phyloP scores from a whole-genome alignment of 768 basidiomycete species.

The Suillus paluster region DNA sequence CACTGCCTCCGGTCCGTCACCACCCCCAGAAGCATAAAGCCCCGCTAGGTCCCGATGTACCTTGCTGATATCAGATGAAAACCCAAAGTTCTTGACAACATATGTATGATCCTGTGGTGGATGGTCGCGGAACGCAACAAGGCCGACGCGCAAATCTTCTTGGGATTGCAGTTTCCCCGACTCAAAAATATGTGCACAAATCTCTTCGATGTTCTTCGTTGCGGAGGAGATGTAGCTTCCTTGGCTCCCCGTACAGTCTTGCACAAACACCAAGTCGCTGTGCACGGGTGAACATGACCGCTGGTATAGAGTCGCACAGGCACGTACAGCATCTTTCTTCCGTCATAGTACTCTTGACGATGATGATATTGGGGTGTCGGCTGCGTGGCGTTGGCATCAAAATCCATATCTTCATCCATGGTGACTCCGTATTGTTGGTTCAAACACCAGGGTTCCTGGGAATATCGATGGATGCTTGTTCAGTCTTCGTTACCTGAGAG shows the following conservation, averaged over 20 bases:
- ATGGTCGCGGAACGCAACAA: slow-evolving; percentile 95
- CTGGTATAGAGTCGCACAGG: slow-evolving; percentile 14
- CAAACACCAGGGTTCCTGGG: background rate
- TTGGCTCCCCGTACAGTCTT: slow-evolving; percentile 94
- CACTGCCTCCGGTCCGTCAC: slow-evolving; percentile 96
- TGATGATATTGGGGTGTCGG: slow-evolving; percentile 39
- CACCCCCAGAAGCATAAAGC: slow-evolving; percentile 88
- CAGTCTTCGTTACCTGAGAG: slow-evolving; percentile 3
- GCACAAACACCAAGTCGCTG: slow-evolving; percentile 93
- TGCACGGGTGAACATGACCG: slow-evolving; percentile 21
- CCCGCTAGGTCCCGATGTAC: slow-evolving; percentile 84
- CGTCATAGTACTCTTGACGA: slow-evolving; percentile 41
- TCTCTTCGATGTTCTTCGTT: slow-evolving; percentile 95
- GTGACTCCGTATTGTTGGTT: slow-evolving; percentile 15
- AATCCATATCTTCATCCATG: slow-evolving; percentile 87
- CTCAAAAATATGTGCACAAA: slow-evolving; percentile 93
- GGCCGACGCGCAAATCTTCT: slow-evolving; percentile 90
- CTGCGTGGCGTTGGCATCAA: slow-evolving; percentile 47
- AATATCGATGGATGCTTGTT: background rate
- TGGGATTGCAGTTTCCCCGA: slow-evolving; percentile 86
- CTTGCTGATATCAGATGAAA: slow-evolving; percentile 88
- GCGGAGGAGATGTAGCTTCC: slow-evolving; percentile 92
- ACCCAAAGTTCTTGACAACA: slow-evolving; percentile 91
- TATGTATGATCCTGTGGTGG: slow-evolving; percentile 98
- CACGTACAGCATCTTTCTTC: slow-evolving; percentile 78